phyloP scores from a whole-genome alignment of 306 rosid genomes.

The Lupinus albus region DNA sequence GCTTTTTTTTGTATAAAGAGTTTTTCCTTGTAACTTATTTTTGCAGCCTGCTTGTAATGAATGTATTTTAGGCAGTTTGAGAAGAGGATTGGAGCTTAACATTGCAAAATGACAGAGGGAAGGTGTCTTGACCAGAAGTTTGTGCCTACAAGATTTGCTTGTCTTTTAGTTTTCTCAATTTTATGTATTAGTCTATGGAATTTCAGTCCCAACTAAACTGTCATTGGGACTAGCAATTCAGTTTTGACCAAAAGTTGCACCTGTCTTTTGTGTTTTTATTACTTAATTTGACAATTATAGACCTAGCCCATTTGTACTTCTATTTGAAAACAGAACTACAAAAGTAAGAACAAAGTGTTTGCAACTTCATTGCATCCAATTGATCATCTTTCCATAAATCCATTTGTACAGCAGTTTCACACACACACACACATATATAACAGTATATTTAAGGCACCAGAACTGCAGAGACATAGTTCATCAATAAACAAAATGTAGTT shows the following conservation, averaged over 20 bases:
- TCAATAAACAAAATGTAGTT: constrained; percentile 10
- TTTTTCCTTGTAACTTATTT: background rate
- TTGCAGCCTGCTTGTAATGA: too few species aligned
- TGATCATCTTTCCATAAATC: background rate
- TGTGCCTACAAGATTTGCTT: too few species aligned
- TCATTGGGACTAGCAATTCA: too few species aligned
- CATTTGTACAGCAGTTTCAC: too few species aligned
- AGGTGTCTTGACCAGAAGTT: too few species aligned
- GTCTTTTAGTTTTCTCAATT: too few species aligned
- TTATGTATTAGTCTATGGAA: too few species aligned
- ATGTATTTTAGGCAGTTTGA: background rate
- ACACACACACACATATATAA: too few species aligned
- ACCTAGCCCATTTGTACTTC: too few species aligned
- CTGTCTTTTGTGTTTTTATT: background rate
- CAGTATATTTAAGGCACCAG: too few species aligned
- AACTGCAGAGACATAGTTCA: constrained; percentile 52
- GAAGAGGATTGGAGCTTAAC: constrained; percentile 28
- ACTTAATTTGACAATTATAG: constrained; percentile 3
- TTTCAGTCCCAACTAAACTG: too few species aligned
- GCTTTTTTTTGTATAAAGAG: background rate
- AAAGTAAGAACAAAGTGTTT: background rate
- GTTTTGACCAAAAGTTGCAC: too few species aligned
- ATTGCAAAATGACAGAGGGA: background rate
- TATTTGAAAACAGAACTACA: background rate
- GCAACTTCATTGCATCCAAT: background rate